A percentile compares a stretch with the other conserved stretches of the same genome.
Conservation (phyloP, 768 basidiomycete species). For the Lactifluus rugatus region DNA sequence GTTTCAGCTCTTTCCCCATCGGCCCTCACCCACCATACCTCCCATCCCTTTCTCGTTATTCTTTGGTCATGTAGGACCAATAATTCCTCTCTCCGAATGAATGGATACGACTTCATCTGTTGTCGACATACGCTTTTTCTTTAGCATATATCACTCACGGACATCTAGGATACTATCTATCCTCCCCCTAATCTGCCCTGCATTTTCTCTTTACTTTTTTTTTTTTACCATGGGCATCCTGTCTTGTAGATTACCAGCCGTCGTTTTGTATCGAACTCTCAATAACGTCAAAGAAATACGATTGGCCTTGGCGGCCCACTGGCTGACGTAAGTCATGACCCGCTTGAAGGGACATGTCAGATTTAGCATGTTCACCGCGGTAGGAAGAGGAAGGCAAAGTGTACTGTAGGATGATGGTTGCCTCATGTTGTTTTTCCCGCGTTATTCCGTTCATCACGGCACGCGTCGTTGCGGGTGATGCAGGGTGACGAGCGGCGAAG, state of each 20-base stretch:
- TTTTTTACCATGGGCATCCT: constrained; percentile 1
- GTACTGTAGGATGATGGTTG: not conserved
- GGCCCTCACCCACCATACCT: not conserved
- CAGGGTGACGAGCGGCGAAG: not conserved
- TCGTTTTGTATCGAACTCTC: constrained; percentile 16
- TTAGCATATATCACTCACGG: constrained; percentile 22
- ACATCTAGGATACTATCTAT: constrained; percentile 18
- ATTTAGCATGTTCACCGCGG: not conserved
- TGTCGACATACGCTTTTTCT: constrained; percentile 20
- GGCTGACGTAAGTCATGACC: not conserved
- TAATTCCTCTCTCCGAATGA: not conserved
- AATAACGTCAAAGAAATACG: constrained; percentile 1
- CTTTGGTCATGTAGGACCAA: not conserved
- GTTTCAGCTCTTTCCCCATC: constrained; percentile 5
- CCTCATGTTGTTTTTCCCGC: not conserved
- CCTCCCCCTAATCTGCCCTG: constrained; percentile 4
- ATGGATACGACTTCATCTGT: constrained; percentile 2
- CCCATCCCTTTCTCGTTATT: constrained; percentile 5
- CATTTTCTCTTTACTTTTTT: not conserved
- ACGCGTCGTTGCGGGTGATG: no score
- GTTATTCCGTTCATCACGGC: not conserved
- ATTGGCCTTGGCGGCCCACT: not conserved
- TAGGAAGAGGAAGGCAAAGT: no score
- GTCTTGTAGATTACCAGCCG: constrained; percentile 14
- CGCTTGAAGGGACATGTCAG: not conserved